phyloP scores from a whole-genome alignment of 2,329 filamentous ascomycete species.

The Pseudogymnoascus sp. region DNA sequence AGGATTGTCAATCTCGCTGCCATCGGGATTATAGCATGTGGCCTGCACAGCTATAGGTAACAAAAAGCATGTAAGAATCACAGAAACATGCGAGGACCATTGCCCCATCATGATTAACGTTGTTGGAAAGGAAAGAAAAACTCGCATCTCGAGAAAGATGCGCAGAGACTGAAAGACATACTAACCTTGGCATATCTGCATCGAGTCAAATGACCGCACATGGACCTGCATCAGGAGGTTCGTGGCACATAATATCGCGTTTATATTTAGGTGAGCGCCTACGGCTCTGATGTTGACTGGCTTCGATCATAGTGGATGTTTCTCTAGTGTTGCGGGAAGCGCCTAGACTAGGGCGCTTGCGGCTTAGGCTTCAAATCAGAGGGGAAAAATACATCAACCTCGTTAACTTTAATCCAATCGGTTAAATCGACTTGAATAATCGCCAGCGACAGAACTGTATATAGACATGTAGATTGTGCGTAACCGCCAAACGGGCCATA shows the following conservation, averaged over 20 bases:
- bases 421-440: not conserved
- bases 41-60: not conserved
- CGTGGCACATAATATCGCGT: not conserved
- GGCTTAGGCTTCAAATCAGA: not conserved
- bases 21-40: constrained; percentile 5
- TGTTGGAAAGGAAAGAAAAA: not conserved
- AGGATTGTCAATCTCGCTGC: not conserved
- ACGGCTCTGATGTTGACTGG: not conserved
- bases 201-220: not conserved
- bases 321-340: not conserved
- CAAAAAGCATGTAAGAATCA: not conserved
- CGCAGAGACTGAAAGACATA: not conserved
- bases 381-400: not conserved
- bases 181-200: not conserved
- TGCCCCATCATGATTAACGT: not conserved
- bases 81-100: not conserved
- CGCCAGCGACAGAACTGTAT: not conserved
- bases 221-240: not conserved
- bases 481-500: not conserved
- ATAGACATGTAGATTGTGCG: not conserved
- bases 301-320: not conserved
- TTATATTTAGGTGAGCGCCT: not conserved
- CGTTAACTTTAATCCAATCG: not conserved
- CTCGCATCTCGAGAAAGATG: not conserved
- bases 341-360: not conserved